Conservation (phyloP, 192 early-diverging fungal species). For the Mortierella claussenii region DNA sequence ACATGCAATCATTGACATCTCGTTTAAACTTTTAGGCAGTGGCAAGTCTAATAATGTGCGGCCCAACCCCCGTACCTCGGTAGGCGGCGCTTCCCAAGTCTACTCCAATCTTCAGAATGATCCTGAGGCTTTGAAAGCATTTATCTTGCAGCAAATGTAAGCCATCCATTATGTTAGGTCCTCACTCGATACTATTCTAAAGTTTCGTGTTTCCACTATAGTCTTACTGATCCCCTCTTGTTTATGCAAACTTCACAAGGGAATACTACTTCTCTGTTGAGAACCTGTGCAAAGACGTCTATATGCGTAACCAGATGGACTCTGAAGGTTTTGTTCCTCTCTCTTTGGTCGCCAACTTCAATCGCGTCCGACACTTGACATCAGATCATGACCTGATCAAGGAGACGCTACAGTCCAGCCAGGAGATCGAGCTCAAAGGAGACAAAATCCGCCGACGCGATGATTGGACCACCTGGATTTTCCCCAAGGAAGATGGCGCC, state of each 20-base stretch:
- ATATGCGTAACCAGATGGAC: slow-evolving; percentile 93
- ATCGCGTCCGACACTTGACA: slow-evolving; percentile 81
- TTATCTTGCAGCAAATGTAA: slow-evolving; percentile 72
- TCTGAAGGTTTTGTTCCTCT: slow-evolving; percentile 84
- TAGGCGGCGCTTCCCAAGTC: slow-evolving; percentile 8
- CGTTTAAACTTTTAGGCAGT: slow-evolving; percentile 9
- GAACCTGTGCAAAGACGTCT: slow-evolving; percentile 95
- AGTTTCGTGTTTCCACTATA: too few relatives aligned
- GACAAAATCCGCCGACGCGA: slow-evolving; percentile 71
- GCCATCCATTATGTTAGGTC: not conserved
- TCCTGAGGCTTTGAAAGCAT: slow-evolving; percentile 59
- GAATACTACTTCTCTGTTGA: slow-evolving; percentile 98
- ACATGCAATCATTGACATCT: too few relatives aligned
- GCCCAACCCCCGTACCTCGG: slow-evolving; percentile 12
- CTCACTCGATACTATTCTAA: too few relatives aligned
- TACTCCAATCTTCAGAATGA: too few relatives aligned
- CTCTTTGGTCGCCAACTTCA: slow-evolving; percentile 83
- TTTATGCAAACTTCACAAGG: slow-evolving; percentile 55
- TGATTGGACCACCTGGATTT: slow-evolving; percentile 89
- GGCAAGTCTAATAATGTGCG: slow-evolving; percentile 5
- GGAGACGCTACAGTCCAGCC: slow-evolving; percentile 62
- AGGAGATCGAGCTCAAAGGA: slow-evolving; percentile 68
- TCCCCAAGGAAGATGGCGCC: slow-evolving; percentile 65
- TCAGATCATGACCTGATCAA: slow-evolving; percentile 72
- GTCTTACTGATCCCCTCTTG: too few relatives aligned